A percentile compares a stretch with the other conserved stretches of the same genome.
These are phyloP conservation scores for Dendrobium huoshanense DNA, from an alignment of 106 monocot genomes.

Conservation along the genomic window DNA sequence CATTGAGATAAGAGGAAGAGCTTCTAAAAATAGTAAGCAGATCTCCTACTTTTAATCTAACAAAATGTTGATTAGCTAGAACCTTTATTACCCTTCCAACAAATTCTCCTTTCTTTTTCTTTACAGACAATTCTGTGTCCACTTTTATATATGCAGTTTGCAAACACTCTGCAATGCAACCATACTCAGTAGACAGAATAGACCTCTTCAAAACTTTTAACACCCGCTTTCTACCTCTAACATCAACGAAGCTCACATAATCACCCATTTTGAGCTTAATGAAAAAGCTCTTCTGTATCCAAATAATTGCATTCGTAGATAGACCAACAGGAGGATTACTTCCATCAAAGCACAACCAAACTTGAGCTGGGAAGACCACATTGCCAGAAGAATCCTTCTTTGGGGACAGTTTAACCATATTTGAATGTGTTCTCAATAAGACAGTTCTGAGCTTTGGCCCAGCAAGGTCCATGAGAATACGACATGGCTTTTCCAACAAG, in stretches of 20 bases:
- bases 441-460: constrained; percentile 42
- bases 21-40: constrained; percentile 27
- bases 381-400: constrained; percentile 27
- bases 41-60: constrained; percentile 31
- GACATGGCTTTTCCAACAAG: constrained; percentile 37
- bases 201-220: constrained; percentile 15
- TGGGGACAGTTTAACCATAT: constrained; percentile 26
- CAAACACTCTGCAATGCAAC: constrained; percentile 29
- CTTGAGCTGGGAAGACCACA: constrained; percentile 19
- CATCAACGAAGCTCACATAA: constrained; percentile 26
- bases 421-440: constrained; percentile 9
- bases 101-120: constrained; percentile 18
- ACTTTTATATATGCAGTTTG: constrained; percentile 27
- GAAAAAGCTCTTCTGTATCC: constrained; percentile 24
- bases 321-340: constrained; percentile 25
- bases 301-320: constrained; percentile 20
- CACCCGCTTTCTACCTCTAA: constrained; percentile 27
- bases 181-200: constrained; percentile 15
- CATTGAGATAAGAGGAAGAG: neutral
- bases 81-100: constrained; percentile 24
- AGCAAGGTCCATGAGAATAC: constrained; percentile 48
- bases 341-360: constrained; percentile 28
- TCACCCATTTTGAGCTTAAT: constrained; percentile 20
- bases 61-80: constrained; percentile 21
- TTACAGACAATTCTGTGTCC: constrained; percentile 24